Base-by-base conservation (phyloP, 2,329 filamentous ascomycete genomes). In the Cyanodermella asteris region DNA sequence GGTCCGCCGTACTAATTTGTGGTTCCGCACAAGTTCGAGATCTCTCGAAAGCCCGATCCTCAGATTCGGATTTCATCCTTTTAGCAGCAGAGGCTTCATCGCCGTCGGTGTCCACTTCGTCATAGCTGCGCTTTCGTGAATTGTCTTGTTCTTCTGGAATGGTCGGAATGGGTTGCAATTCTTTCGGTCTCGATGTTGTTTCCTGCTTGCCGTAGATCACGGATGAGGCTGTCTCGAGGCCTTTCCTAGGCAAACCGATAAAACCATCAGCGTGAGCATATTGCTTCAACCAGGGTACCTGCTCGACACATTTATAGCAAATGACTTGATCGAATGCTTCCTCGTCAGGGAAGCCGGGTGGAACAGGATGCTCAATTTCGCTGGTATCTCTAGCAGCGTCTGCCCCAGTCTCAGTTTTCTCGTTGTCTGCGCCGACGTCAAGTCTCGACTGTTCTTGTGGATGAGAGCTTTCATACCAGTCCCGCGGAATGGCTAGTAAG, bases 261-360 rank as follows among this genome's bases (percentile, higher is more conserved):
- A 97, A 94, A 0, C 82, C 81, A 1, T 65, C 43, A 0, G 75
- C 65, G 2, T 74, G 73, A 5, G 77, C 81, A 43, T 94, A 94
- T 34, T 60, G 59, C 51, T 84, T 90, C 45, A 94, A 72, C 87
- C 87, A 97, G 0, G 81, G 77, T 37, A 81, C 67, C 2, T 80
- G 67, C 20, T 82, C 70, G 9, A 91, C 63, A 38, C 87, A 97
- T 43, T 91, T 90, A 55, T 87, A 91, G 55, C 87, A 97, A 18
- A 97, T 62, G 40, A 94, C 74, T 15, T 72, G 67, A 26, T 90
- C 80, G 35, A 97, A 97, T 16, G 74, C 69, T 15, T 91, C 80
- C 38, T 94, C 84, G 0, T 62, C 59, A 0, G 87, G 87, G 36
- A 97, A 97, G 1, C 80, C 80, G 0, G 74, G 68, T 1, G 84